phyloP scores from a whole-genome alignment of 768 basidiomycete genomes.

The Rhodotorula taiwanensis region DNA sequence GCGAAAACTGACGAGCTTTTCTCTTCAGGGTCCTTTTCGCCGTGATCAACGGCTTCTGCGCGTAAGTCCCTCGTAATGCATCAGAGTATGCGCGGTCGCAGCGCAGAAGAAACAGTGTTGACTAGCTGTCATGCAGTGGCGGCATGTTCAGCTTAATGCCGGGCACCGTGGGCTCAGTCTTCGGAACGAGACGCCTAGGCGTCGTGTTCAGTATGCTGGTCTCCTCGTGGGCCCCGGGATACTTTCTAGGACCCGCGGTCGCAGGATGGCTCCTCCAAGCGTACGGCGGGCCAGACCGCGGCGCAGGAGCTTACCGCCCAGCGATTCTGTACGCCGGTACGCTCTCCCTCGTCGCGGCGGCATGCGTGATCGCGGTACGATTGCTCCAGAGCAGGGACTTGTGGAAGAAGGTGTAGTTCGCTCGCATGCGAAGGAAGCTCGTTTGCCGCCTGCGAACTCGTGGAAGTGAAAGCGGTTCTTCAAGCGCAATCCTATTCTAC shows the following conservation, averaged over 20 bases:
- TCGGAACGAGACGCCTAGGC: constrained; percentile 18
- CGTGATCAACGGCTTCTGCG: constrained; percentile 34
- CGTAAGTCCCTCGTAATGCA: not conserved
- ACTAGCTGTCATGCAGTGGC: constrained; percentile 9
- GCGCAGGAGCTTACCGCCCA: constrained; percentile 35
- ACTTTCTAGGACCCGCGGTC: constrained; percentile 37
- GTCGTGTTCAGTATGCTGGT: constrained; percentile 34
- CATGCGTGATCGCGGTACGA: not conserved
- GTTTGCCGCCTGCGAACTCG: no score
- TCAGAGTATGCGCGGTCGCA: not conserved
- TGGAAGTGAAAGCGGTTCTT: no score
- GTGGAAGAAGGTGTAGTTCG: constrained; percentile 4
- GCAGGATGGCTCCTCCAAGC: constrained; percentile 41
- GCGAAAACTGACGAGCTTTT: no score
- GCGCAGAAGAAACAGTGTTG: not conserved
- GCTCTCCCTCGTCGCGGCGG: not conserved
- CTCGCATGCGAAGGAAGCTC: no score
- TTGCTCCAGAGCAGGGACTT: not conserved
- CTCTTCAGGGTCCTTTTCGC: constrained; percentile 32
- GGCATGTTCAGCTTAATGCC: constrained; percentile 41
- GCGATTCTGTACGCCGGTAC: constrained; percentile 39
- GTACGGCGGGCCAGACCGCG: constrained; percentile 35
- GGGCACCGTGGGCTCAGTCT: constrained; percentile 31
- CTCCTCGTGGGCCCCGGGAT: constrained; percentile 3
- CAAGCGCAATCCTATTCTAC: no score